Evolutionary conservation across 495 filamentous ascomycete species (phyloP).

Genomic region (Tuber magnatum): DNA sequence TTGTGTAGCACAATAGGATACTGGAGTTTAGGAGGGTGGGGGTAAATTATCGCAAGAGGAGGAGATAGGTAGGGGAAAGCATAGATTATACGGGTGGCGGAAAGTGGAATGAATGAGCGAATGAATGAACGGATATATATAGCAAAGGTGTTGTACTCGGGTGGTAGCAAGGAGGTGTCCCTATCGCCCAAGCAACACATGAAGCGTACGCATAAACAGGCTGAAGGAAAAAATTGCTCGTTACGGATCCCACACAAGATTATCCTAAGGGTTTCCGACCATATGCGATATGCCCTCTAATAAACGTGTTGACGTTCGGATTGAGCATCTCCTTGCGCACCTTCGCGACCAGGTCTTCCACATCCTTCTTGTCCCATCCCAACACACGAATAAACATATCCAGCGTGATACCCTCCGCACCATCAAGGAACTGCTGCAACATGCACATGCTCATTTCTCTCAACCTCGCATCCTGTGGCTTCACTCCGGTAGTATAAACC

Average conservation of each 20-base stretch:
- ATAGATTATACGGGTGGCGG: neutral
- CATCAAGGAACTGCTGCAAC: slow-evolving; percentile 42
- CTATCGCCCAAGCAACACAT: neutral
- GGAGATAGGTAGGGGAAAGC: neutral
- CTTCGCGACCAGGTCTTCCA: slow-evolving; percentile 44
- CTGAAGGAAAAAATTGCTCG: neutral
- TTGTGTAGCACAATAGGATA: neutral
- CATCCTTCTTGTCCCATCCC: slow-evolving; percentile 46
- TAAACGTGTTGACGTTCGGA: slow-evolving; percentile 11
- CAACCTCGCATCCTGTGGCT: slow-evolving; percentile 42
- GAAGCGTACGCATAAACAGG: neutral
- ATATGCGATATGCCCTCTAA: slow-evolving; percentile 5
- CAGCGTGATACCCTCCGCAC: slow-evolving; percentile 46
- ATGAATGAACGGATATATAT: neutral
- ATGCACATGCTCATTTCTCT: slow-evolving; percentile 45
- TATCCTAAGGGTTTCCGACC: slow-evolving; percentile 11
- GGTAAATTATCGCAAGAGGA: neutral
- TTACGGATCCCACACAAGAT: neutral
- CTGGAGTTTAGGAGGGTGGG: neutral
- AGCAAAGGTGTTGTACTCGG: neutral
- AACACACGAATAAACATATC: slow-evolving; percentile 44
- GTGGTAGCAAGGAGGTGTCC: neutral
- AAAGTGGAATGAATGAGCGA: neutral
- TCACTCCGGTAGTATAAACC: slow-evolving; percentile 52
- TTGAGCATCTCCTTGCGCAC: slow-evolving; percentile 43